phyloP scores from a whole-genome alignment of 129 eudicot genomes.

The Smallanthus sonchifolius region DNA sequence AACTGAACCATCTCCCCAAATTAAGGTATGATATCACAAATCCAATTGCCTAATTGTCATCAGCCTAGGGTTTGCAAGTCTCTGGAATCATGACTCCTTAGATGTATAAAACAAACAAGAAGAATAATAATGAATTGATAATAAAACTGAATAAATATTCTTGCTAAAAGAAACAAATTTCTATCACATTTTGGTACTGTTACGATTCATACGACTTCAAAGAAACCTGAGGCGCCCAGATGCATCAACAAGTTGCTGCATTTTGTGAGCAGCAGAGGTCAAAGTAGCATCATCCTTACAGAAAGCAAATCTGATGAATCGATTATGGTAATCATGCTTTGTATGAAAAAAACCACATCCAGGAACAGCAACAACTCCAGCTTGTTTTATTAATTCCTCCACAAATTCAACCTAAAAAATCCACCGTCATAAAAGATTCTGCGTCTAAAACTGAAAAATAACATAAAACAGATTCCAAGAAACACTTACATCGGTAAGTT shows the following conservation, averaged over 20 bases:
- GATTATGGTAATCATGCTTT: conserved; percentile 23
- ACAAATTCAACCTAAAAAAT: conserved; percentile 65
- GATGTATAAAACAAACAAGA: background rate
- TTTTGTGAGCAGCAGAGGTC: conserved; percentile 59
- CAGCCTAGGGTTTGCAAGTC: no score
- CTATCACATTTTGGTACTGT: background rate
- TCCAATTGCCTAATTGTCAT: no score
- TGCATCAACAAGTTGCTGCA: conserved; percentile 42
- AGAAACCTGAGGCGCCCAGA: conserved; percentile 55
- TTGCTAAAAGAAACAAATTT: background rate
- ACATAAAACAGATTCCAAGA: background rate
- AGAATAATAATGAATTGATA: no score
- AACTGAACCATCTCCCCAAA: no score
- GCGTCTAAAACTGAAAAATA: background rate
- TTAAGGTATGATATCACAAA: no score
- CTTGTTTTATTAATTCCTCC: conserved; percentile 83
- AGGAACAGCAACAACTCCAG: conserved; percentile 97
- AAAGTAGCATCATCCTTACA: conserved; percentile 73
- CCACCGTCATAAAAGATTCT: background rate
- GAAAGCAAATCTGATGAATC: conserved; percentile 76
- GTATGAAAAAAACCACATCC: conserved; percentile 85
- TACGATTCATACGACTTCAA: conserved; percentile 7
- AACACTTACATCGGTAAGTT: conserved; percentile 64
- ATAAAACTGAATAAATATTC: background rate
- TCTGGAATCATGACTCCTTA: no score